These are phyloP conservation scores for Backusella luteola DNA, from an alignment of 192 early-diverging fungal genomes.

Conservation along the genomic window DNA sequence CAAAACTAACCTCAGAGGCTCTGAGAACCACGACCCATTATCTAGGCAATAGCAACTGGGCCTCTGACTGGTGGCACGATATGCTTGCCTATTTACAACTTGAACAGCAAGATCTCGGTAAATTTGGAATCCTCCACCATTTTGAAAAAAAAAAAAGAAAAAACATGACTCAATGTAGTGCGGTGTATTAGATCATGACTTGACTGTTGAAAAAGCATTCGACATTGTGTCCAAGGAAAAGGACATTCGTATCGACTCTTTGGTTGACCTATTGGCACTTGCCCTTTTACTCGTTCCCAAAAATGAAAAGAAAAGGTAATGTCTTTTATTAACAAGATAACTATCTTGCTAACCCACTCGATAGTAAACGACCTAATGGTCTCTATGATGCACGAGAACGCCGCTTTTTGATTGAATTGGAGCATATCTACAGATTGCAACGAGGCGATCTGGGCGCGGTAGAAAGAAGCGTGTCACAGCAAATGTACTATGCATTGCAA, in stretches of 20 bases:
- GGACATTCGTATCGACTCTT: slow-evolving; percentile 28
- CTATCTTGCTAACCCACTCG: no score
- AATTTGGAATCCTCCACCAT: not conserved
- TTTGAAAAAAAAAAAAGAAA: no score
- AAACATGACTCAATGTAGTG: not conserved
- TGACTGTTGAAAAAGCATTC: not conserved
- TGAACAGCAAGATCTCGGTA: slow-evolving; percentile 2
- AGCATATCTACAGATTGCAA: slow-evolving; percentile 31
- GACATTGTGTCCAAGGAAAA: not conserved
- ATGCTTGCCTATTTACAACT: slow-evolving; percentile 6
- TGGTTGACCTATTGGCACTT: slow-evolving; percentile 19
- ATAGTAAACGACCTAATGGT: not conserved
- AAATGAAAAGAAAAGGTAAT: not conserved
- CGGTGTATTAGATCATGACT: not conserved
- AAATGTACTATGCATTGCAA: slow-evolving; percentile 48
- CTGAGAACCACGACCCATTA: not conserved
- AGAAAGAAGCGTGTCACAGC: slow-evolving; percentile 50
- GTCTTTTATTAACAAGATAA: no score
- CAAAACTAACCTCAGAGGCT: not conserved
- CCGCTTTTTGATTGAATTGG: slow-evolving; percentile 42
- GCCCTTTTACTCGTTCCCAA: not conserved
- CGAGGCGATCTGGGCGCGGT: slow-evolving; percentile 27
- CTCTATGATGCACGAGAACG: slow-evolving; percentile 52
- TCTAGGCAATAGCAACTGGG: not conserved
- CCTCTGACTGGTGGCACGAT: not conserved